Conservation (phyloP, 305 asterid genomes). For the Solanum aculeatissimum region DNA sequence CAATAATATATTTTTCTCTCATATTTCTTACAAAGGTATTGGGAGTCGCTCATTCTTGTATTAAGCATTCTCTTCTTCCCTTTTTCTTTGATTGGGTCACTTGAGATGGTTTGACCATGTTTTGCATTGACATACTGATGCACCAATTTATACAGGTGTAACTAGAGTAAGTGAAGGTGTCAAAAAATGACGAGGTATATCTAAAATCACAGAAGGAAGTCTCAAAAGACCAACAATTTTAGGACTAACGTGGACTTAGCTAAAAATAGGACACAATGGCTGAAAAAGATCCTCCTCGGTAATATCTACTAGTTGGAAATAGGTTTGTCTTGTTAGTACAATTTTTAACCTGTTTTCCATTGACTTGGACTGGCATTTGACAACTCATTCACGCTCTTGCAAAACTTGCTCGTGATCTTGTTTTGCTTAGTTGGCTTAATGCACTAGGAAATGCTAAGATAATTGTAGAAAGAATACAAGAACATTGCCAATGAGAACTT, state of each 20-base stretch:
- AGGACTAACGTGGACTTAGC: neutral
- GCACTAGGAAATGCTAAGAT: neutral
- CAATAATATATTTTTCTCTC: too few relatives aligned
- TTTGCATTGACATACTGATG: neutral
- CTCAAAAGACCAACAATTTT: neutral
- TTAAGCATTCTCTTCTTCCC: neutral
- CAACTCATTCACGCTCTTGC: neutral
- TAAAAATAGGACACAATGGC: neutral
- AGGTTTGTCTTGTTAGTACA: neutral
- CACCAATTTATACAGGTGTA: neutral
- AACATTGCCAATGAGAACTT: neutral
- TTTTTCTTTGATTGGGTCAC: neutral
- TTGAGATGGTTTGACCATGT: neutral
- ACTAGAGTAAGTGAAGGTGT: neutral
- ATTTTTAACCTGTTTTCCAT: neutral
- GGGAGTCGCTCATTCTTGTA: neutral
- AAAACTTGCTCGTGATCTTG: neutral
- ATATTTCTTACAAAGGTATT: too few relatives aligned
- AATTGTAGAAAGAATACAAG: neutral
- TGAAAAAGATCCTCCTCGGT: neutral
- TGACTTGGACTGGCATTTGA: neutral
- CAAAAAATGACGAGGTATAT: neutral
- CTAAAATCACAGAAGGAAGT: neutral
- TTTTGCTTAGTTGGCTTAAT: neutral
- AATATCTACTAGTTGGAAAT: neutral